Conservation (phyloP, 2,329 filamentous ascomycete species). For the Aureobasidium namibiae region DNA sequence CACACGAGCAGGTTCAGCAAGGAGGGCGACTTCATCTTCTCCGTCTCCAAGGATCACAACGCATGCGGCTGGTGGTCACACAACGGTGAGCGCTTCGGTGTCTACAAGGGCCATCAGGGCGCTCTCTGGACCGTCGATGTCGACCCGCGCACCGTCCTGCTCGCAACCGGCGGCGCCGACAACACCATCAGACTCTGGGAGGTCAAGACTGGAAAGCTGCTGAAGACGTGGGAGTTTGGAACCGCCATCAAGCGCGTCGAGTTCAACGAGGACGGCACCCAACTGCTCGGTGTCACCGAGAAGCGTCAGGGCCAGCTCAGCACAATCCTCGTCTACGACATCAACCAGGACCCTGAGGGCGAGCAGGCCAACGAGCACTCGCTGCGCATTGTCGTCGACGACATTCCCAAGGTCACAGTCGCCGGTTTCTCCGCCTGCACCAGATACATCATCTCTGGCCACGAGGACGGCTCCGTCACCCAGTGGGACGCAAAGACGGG, state of each 20-base stretch:
- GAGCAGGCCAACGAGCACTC: conserved; percentile 77
- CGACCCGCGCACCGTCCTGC: conserved; percentile 81
- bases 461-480: conserved; percentile 91
- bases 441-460: conserved; percentile 95
- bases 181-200: conserved; percentile 98
- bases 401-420: conserved; percentile 94
- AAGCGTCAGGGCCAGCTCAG: conserved; percentile 96
- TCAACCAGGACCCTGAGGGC: conserved; percentile 73
- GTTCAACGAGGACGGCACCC: conserved; percentile 88
- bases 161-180: conserved; percentile 93
- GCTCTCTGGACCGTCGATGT: conserved; percentile 98
- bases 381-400: conserved; percentile 77
- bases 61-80: conserved; percentile 96
- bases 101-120: conserved; percentile 93
- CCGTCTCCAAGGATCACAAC: conserved; percentile 89
- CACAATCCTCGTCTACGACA: conserved; percentile 87
- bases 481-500: conserved; percentile 88
- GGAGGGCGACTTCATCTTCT: conserved; percentile 96
- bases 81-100: conserved; percentile 95
- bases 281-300: conserved; percentile 90
- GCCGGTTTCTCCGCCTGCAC: conserved; percentile 91
- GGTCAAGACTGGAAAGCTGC: conserved; percentile 78
- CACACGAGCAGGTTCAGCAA: conserved; percentile 61
- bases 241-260: conserved; percentile 97
- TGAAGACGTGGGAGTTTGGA: conserved; percentile 97